A percentile compares a stretch with the other conserved stretches of the same genome.
These are phyloP conservation scores for Botrytis aclada DNA, from an alignment of 2,329 filamentous ascomycete genomes.

Conservation along the genomic window DNA sequence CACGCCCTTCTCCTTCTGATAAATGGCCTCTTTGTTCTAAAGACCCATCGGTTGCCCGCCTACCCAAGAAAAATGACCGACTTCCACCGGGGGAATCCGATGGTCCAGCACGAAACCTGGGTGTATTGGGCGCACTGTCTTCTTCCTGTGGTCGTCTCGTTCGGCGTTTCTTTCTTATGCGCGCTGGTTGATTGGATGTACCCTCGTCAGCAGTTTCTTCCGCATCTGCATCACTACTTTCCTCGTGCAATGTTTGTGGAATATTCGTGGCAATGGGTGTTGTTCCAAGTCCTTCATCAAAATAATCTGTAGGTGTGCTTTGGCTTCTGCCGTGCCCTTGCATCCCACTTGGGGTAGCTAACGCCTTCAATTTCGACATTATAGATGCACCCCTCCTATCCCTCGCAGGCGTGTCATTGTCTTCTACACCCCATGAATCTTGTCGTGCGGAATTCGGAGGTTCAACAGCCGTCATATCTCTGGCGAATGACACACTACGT, in stretches of 20 bases:
- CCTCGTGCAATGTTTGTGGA: constrained; percentile 53
- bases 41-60: constrained; percentile 61
- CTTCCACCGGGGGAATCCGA: constrained; percentile 33
- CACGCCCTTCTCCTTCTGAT: constrained; percentile 73
- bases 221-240: constrained; percentile 74
- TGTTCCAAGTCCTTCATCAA: constrained; percentile 41
- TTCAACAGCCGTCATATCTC: constrained; percentile 44
- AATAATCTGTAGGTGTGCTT: constrained; percentile 35
- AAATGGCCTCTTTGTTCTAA: constrained; percentile 59
- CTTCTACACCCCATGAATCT: constrained; percentile 57
- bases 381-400: constrained; percentile 62
- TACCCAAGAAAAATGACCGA: constrained; percentile 48
- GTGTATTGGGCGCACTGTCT: constrained; percentile 61
- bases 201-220: constrained; percentile 84
- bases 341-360: constrained; percentile 53
- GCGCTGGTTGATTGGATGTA: constrained; percentile 45
- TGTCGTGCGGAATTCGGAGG: constrained; percentile 55
- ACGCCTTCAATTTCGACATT: constrained; percentile 74
- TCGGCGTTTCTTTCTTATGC: constrained; percentile 62
- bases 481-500: constrained; percentile 74
- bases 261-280: constrained; percentile 48
- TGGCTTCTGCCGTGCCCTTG: constrained; percentile 46
- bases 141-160: constrained; percentile 55
- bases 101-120: constrained; percentile 41
- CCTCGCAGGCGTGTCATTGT: constrained; percentile 58